Evolutionary conservation across 306 rosid genomes (phyloP).

Genomic region (Rubus idaeus): DNA sequence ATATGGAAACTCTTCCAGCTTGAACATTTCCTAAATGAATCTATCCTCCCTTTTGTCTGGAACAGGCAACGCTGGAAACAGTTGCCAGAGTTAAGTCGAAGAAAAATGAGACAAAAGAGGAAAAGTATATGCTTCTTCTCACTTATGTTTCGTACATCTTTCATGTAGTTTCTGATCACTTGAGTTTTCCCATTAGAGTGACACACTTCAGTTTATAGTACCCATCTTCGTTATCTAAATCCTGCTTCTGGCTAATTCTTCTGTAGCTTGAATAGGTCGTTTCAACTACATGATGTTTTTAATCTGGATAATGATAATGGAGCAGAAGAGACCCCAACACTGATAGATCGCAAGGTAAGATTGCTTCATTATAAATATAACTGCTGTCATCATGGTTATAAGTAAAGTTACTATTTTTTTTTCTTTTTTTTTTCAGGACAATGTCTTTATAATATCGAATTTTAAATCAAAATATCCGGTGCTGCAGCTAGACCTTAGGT

Average conservation of each 20-base stretch:
- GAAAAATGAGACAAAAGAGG: constrained; percentile 96
- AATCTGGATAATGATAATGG: constrained; percentile 77
- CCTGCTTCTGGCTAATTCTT: neutral
- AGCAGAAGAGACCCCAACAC: constrained; percentile 88
- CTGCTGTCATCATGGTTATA: constrained; percentile 4
- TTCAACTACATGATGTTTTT: constrained; percentile 78
- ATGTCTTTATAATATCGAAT: constrained; percentile 53
- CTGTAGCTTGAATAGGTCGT: constrained; percentile 55
- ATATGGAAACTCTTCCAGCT: neutral
- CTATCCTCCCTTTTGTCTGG: constrained; percentile 27
- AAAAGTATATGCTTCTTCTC: constrained; percentile 65
- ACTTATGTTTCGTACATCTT: constrained; percentile 18
- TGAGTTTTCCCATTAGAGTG: constrained; percentile 9
- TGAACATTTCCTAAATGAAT: constrained; percentile 21
- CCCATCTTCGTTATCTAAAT: neutral
- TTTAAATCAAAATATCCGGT: constrained; percentile 61
- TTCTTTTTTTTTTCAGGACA: constrained; percentile 32
- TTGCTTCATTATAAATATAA: constrained; percentile 16
- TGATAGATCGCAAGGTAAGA: constrained; percentile 95
- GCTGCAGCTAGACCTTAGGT: constrained; percentile 57
- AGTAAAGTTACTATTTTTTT: neutral
- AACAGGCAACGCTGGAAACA: constrained; percentile 95
- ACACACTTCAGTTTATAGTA: constrained; percentile 11
- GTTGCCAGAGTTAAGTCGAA: constrained; percentile 95
- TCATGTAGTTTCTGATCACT: constrained; percentile 16